These are phyloP conservation scores for Pythium sp. DNA, from an alignment of 352 stramenopile genomes.

Conservation along the genomic window DNA sequence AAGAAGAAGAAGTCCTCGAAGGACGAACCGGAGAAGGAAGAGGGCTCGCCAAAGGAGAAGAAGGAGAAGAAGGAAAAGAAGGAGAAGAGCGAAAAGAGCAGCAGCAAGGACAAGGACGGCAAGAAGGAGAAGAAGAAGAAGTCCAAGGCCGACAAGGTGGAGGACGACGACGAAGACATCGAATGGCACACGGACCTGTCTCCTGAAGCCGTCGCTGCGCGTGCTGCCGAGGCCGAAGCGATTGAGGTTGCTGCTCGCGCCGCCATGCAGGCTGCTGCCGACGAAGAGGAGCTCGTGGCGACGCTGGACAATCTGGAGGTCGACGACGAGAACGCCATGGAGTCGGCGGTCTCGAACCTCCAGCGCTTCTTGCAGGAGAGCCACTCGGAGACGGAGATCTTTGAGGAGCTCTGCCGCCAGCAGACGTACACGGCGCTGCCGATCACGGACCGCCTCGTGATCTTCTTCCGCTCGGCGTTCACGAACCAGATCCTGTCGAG, in stretches of 20 bases:
- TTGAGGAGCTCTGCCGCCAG: slow-evolving; percentile 91
- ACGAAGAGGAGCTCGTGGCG: slow-evolving; percentile 57
- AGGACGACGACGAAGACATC: slow-evolving; percentile 66
- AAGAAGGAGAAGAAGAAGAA: slow-evolving; percentile 87
- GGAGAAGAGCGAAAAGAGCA: slow-evolving; percentile 68
- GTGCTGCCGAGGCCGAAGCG: slow-evolving; percentile 76
- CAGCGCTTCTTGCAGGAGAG: slow-evolving; percentile 52
- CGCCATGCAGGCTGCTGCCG: slow-evolving; percentile 55
- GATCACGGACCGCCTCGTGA: slow-evolving; percentile 92
- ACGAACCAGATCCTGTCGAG: slow-evolving; percentile 89
- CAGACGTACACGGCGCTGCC: slow-evolving; percentile 91
- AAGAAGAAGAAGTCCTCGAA: slow-evolving; percentile 55
- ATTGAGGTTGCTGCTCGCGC: slow-evolving; percentile 75
- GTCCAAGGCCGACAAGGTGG: slow-evolving; percentile 47
- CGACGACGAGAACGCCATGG: slow-evolving; percentile 81
- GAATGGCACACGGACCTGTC: slow-evolving; percentile 88
- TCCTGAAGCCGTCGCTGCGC: slow-evolving; percentile 73
- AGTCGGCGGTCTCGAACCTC: slow-evolving; percentile 67
- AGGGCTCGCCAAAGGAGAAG: slow-evolving; percentile 52
- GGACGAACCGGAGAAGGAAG: slow-evolving; percentile 68
- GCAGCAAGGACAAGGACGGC: slow-evolving; percentile 63
- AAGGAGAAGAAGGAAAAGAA: slow-evolving; percentile 76
- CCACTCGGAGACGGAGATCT: slow-evolving; percentile 62
- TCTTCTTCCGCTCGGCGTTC: slow-evolving; percentile 90
- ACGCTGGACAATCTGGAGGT: slow-evolving; percentile 82